phyloP scores from a whole-genome alignment of 345 rosid genomes.

The Ceriops zippeliana region DNA sequence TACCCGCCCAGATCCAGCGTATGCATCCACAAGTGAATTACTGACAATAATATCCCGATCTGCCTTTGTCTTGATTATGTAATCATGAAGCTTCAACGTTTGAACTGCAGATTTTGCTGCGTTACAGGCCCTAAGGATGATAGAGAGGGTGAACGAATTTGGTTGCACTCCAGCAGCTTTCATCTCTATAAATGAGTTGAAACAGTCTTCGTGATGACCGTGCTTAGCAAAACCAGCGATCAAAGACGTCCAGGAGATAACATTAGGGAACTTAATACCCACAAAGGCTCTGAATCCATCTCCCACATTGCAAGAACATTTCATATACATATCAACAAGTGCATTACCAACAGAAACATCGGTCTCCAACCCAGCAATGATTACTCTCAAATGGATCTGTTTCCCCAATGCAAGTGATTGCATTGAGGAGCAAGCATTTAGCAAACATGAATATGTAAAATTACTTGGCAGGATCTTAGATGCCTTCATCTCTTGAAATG shows the following conservation, averaged over 20 bases:
- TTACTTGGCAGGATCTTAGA: conserved; percentile 42
- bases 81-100: conserved; percentile 46
- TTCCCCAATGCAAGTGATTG: conserved; percentile 43
- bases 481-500: conserved; percentile 48
- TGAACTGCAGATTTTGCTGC: conserved; percentile 22
- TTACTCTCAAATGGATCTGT: conserved; percentile 55
- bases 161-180: conserved; percentile 46
- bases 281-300: conserved; percentile 45
- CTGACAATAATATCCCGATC: conserved; percentile 32
- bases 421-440: conserved; percentile 39
- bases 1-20: conserved; percentile 42
- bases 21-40: conserved; percentile 63
- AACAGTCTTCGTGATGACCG: conserved; percentile 39
- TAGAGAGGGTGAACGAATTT: conserved; percentile 49
- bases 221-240: conserved; percentile 54
- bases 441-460: conserved; percentile 38
- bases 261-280: conserved; percentile 44
- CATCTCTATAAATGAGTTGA: conserved; percentile 43
- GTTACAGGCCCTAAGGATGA: conserved; percentile 46
- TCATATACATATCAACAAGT: conserved; percentile 65
- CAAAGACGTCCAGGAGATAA: conserved; percentile 72
- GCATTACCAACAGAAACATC: conserved; percentile 57
- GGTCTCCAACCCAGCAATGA: conserved; percentile 42
- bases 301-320: conserved; percentile 40
- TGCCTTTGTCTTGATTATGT: conserved; percentile 37